Evolutionary conservation across 176 grass and related monocot species (phyloP).

Genomic region (Ampelocalamus luodianensis): DNA sequence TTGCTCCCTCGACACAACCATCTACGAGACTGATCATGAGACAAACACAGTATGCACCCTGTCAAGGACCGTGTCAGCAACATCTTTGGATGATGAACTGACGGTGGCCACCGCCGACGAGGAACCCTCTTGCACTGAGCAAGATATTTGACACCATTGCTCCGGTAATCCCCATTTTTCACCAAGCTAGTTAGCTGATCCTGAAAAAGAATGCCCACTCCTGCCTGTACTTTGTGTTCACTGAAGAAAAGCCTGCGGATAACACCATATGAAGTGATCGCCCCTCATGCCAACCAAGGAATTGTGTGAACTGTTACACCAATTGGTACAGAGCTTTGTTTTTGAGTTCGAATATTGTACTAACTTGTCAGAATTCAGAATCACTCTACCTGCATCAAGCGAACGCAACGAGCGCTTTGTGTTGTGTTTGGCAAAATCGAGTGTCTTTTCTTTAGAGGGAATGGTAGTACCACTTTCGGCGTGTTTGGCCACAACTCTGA

Average conservation of each 20-base stretch:
- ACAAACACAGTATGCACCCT: slow-evolving; percentile 77
- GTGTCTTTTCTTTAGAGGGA: no score
- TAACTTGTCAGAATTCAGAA: no score
- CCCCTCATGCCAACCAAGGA: no score
- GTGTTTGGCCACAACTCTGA: no score
- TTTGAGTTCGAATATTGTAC: no score
- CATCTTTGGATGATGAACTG: slow-evolving; percentile 69
- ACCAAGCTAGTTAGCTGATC: not conserved
- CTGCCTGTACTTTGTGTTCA: not conserved
- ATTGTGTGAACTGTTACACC: no score
- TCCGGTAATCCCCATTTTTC: not conserved
- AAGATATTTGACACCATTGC: slow-evolving; percentile 20
- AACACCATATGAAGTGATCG: no score
- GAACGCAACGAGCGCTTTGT: no score
- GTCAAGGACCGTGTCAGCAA: slow-evolving; percentile 66
- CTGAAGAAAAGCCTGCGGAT: not conserved
- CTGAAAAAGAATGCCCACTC: not conserved
- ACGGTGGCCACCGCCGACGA: slow-evolving; percentile 46
- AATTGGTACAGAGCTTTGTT: no score
- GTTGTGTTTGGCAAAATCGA: no score
- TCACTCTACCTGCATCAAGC: no score
- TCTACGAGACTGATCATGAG: slow-evolving; percentile 75
- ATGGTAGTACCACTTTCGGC: no score
- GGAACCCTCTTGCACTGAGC: slow-evolving; percentile 26
- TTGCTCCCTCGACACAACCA: slow-evolving; percentile 76